Base-by-base conservation (phyloP, 805 yeast species). In the Vanderwaltozyma polyspora region DNA sequence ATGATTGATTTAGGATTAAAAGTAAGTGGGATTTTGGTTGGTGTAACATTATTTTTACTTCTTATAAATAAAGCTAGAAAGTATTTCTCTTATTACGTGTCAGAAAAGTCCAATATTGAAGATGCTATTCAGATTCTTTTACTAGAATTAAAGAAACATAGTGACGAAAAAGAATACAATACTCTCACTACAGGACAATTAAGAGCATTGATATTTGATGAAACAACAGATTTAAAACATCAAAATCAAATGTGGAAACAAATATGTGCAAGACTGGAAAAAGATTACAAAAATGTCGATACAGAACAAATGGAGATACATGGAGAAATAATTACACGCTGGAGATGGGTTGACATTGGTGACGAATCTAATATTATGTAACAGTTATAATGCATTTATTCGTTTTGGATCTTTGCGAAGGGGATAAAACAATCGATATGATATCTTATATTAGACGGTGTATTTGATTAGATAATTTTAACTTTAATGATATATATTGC, bases 281-380 rank as follows among this genome's bases (percentile, higher is more conserved):
- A 39, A 16, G 56, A 60, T 30, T 75, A 79, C 47, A 31, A 36
- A 5, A 75, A 76, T 44, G 71, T 85, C 13, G 66, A 74, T 32
- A 60, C 66, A 13, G 64, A 72, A 26, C 69, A 76, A 37, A 59
- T 72, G 32, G 95, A 85, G 52, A 67, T 76, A 21, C 77, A 78
- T 46, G 95, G 95, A 19, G 95, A 85, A 46, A 80, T 85, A 41
- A 69, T 80, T 63, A 73, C 74, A 50, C 81, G 81, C 15, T 82
- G 93, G 84, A 82, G 79, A 48, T 85, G 94, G 94, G 67, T 74
- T 23, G 70, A 34, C 19, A 19, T 21, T 11, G 18, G 25, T 17
- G 25, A 17, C 19, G 18, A 30, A 15, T 16, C 21, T 10, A 24
- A 24, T n/a, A n/a, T n/a, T n/a, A n/a, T n/a, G n/a, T n/a, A n/a